phyloP scores from a whole-genome alignment of 1,284 basidiomycete genomes.

The Sanghuangporus sanghuang region DNA sequence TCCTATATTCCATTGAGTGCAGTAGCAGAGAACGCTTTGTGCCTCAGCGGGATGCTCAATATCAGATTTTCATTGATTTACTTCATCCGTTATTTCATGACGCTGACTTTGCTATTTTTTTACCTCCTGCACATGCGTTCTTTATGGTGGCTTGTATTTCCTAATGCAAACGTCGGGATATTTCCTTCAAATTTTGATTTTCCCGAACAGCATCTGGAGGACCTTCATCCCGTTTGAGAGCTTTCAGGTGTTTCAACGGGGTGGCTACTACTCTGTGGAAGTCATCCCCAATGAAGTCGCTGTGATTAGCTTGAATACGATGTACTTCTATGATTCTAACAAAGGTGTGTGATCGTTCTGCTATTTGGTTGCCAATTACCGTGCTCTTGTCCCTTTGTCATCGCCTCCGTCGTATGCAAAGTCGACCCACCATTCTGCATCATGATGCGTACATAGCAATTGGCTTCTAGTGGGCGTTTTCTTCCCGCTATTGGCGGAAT shows the following conservation, averaged over 20 bases:
- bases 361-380: not conserved
- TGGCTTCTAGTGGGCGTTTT: not conserved
- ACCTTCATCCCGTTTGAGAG: slow-evolving; percentile 80
- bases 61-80: not conserved
- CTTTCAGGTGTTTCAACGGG: slow-evolving; percentile 76
- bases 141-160: no score
- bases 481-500: not conserved
- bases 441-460: not conserved
- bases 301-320: slow-evolving; percentile 84
- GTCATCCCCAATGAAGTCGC: slow-evolving; percentile 75
- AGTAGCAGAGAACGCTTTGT: no score
- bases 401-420: not conserved
- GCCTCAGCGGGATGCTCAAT: not conserved
- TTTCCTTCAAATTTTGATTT: not conserved
- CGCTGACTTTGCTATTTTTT: not conserved
- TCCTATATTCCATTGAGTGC: no score
- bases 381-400: not conserved
- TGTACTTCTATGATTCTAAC: slow-evolving; percentile 92
- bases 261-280: slow-evolving; percentile 83
- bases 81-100: not conserved
- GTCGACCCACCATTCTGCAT: not conserved
- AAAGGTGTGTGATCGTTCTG: slow-evolving; percentile 50
- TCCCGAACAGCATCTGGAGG: slow-evolving; percentile 68
- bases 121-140: not conserved
- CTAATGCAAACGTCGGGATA: no score